These are phyloP conservation scores for Sordaria brevicollis DNA, from an alignment of 495 filamentous ascomycete species.

Conservation along the genomic window DNA sequence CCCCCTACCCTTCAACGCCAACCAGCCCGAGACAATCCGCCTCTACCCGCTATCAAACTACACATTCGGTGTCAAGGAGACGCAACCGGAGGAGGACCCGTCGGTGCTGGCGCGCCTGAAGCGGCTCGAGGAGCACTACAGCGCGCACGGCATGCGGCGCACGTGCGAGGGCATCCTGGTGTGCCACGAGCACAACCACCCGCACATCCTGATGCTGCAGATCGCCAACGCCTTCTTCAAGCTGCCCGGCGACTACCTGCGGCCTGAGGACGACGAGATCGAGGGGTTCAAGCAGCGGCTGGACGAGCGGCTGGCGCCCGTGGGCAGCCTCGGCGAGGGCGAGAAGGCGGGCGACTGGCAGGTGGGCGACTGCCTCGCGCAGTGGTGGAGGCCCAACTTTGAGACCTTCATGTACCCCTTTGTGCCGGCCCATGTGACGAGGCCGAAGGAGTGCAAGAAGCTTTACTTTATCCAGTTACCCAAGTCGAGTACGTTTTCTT, in stretches of 20 bases:
- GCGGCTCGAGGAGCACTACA: slow-evolving; percentile 89
- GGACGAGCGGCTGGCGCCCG: slow-evolving; percentile 85
- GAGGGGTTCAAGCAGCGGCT: slow-evolving; percentile 86
- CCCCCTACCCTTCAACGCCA: slow-evolving; percentile 72
- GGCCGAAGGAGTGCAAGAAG: slow-evolving; percentile 99
- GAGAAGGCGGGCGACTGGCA: slow-evolving; percentile 89
- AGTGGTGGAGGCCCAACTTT: slow-evolving; percentile 98
- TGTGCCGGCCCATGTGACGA: slow-evolving; percentile 85
- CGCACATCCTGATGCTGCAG: slow-evolving; percentile 95
- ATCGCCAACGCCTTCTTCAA: slow-evolving; percentile 99
- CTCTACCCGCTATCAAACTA: slow-evolving; percentile 96
- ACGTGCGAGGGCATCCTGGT: slow-evolving; percentile 95
- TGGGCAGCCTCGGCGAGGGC: slow-evolving; percentile 76
- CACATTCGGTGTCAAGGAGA: slow-evolving; percentile 97
- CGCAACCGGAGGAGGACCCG: slow-evolving; percentile 93
- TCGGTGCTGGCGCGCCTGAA: slow-evolving; percentile 87
- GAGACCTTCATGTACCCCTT: slow-evolving; percentile 99
- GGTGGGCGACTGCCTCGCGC: slow-evolving; percentile 85
- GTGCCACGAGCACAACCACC: slow-evolving; percentile 98
- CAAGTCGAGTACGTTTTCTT: slow-evolving; percentile 62
- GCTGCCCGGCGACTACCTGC: slow-evolving; percentile 93
- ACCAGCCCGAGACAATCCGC: slow-evolving; percentile 84
- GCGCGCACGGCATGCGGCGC: slow-evolving; percentile 83
- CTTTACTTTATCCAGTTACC: slow-evolving; percentile 93
- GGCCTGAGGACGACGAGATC: slow-evolving; percentile 79